phyloP scores from a whole-genome alignment of 148 eudicot species.

The Agrostemma githago region DNA sequence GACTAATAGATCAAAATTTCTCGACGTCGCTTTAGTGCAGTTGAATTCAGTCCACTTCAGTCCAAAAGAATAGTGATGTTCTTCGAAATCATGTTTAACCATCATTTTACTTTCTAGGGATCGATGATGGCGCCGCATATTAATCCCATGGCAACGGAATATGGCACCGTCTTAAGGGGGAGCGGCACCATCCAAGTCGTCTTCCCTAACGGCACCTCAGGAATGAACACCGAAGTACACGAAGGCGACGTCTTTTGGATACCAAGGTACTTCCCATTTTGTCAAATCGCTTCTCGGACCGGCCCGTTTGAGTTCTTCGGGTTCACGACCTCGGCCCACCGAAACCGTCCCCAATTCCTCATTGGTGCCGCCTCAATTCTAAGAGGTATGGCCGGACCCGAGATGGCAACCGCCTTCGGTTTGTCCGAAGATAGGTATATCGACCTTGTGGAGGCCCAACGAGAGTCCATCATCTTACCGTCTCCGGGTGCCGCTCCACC shows the following conservation, averaged over 20 bases:
- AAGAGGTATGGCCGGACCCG: constrained; percentile 55
- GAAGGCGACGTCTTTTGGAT: constrained; percentile 81
- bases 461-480: constrained; percentile 52
- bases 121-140: constrained; percentile 95
- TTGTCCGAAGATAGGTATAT: constrained; percentile 40
- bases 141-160: constrained; percentile 76
- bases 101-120: constrained; percentile 36
- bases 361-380: constrained; percentile 58
- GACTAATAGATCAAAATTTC: too few relatives aligned
- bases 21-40: too few relatives aligned
- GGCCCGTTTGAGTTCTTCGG: constrained; percentile 92
- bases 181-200: constrained; percentile 65
- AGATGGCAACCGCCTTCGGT: constrained; percentile 70
- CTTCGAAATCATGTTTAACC: neutral
- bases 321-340: constrained; percentile 61
- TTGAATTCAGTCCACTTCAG: too few relatives aligned
- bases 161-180: constrained; percentile 61
- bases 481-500: constrained; percentile 48
- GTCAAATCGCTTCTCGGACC: constrained; percentile 72
- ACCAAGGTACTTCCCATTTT: constrained; percentile 83
- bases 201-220: constrained; percentile 72
- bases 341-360: constrained; percentile 74
- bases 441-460: constrained; percentile 44
- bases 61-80: neutral
- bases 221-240: constrained; percentile 54